Evolutionary conservation across 1,139 yeast species (phyloP).

Genomic region (Geotrichum carabidarum): DNA sequence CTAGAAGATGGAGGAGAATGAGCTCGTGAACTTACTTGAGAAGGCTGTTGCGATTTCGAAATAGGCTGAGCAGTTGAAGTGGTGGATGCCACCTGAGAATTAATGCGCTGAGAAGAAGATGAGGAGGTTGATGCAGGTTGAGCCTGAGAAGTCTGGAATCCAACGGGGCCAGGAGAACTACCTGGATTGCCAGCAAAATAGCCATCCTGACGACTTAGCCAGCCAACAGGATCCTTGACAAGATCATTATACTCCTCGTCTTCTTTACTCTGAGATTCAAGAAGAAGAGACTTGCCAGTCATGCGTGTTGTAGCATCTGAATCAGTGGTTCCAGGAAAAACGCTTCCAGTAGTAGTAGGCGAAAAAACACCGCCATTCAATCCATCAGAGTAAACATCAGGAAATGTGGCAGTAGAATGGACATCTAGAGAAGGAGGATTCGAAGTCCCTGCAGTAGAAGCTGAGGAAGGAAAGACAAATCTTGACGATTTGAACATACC

Average conservation of each 20-base stretch:
- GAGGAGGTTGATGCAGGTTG: conserved; percentile 1
- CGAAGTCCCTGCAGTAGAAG: conserved; percentile 12
- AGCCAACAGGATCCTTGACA: conserved; percentile 33
- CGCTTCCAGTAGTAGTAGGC: conserved; percentile 32
- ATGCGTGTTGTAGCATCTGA: conserved; percentile 16
- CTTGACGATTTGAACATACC: conserved; percentile 15
- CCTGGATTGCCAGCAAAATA: conserved; percentile 21
- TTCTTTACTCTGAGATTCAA: conserved; percentile 34
- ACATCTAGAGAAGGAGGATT: conserved; percentile 18
- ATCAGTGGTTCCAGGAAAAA: conserved; percentile 26
- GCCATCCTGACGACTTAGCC: conserved; percentile 23
- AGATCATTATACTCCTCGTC: conserved; percentile 32
- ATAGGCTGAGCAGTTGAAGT: background rate
- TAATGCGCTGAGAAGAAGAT: conserved; percentile 1
- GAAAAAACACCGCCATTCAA: conserved; percentile 25
- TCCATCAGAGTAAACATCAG: conserved; percentile 18
- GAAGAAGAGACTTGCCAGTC: conserved; percentile 32
- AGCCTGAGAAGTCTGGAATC: conserved; percentile 5
- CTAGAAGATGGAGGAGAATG: conserved; percentile 13
- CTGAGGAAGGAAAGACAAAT: conserved; percentile 18
- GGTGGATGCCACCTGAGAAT: background rate
- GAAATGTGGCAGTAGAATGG: conserved; percentile 20
- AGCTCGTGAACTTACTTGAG: conserved; percentile 9
- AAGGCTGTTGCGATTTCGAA: conserved; percentile 11
- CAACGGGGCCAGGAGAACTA: conserved; percentile 34